Conservation (phyloP, 176 grass and related monocot species). For the Canna indica region DNA sequence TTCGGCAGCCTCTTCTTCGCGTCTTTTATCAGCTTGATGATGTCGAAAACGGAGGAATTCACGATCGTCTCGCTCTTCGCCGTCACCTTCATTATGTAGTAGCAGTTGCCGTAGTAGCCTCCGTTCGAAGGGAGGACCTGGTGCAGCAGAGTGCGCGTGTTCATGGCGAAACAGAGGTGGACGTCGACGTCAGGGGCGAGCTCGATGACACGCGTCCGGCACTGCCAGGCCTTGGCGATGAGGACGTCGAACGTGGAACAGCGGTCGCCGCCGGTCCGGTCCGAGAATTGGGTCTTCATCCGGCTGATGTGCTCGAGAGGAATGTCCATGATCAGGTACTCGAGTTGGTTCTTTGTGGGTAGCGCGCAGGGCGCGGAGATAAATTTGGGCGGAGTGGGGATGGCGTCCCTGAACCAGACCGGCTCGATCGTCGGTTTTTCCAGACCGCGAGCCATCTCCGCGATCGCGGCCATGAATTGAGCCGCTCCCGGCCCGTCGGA, state of each 20-base stretch:
- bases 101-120: too few species aligned
- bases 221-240: too few species aligned
- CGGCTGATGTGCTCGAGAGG: too few species aligned
- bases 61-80: conserved; percentile 30
- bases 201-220: too few species aligned
- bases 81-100: conserved; percentile 25
- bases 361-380: conserved; percentile 29
- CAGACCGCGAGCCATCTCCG: conserved; percentile 42
- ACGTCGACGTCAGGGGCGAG: too few species aligned
- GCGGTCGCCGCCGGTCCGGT: too few species aligned
- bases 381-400: conserved; percentile 36
- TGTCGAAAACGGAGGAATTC: conserved; percentile 43
- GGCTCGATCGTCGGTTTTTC: conserved; percentile 28
- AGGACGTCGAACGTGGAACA: too few species aligned
- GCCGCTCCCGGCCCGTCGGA: conserved; percentile 65
- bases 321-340: too few species aligned
- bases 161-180: conserved; percentile 36
- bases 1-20: conserved; percentile 55
- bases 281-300: too few species aligned
- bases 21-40: conserved; percentile 60
- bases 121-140: conserved; percentile 19
- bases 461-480: conserved; percentile 63
- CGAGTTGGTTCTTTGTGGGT: not conserved
- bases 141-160: conserved; percentile 38
- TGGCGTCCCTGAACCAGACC: conserved; percentile 52